phyloP scores from a whole-genome alignment of 73 alveolate species.

The Tetrahymena thermophila region DNA sequence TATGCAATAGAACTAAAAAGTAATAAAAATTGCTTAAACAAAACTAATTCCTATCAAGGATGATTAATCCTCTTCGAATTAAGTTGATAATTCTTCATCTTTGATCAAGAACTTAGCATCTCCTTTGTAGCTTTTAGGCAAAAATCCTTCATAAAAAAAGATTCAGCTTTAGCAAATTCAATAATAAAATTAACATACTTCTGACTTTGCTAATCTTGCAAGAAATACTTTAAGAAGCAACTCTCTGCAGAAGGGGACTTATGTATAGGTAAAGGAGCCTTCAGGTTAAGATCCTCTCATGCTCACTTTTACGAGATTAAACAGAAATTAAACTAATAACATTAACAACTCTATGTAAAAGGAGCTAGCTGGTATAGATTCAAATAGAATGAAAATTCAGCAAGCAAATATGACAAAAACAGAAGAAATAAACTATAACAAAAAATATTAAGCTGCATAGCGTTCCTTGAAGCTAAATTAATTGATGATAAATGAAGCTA shows the following conservation, averaged over 20 bases:
- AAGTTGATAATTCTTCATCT: not conserved
- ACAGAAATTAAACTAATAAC: not conserved
- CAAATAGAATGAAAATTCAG: not conserved
- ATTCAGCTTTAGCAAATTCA: not conserved
- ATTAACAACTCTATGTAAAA: not conserved
- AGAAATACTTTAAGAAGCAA: not conserved
- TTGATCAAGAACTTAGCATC: not conserved
- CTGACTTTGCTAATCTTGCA: not conserved
- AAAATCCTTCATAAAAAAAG: not conserved
- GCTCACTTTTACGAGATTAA: not conserved
- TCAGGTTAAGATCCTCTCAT: not conserved
- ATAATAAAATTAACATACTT: not conserved
- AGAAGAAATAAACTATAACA: not conserved
- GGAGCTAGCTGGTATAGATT: not conserved
- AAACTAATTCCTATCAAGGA: not conserved
- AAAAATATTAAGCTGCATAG: not conserved
- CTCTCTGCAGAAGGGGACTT: not conserved
- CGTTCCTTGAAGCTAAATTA: not conserved
- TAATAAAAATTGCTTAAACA: not conserved
- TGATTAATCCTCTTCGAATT: not conserved
- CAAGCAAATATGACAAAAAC: not conserved
- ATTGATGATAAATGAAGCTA: not conserved
- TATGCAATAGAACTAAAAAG: not conserved
- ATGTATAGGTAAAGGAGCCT: not conserved
- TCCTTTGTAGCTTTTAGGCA: not conserved